Evolutionary conservation across 2,329 filamentous ascomycete genomes (phyloP).

Genomic region (Nothomitra cinnamomea): DNA sequence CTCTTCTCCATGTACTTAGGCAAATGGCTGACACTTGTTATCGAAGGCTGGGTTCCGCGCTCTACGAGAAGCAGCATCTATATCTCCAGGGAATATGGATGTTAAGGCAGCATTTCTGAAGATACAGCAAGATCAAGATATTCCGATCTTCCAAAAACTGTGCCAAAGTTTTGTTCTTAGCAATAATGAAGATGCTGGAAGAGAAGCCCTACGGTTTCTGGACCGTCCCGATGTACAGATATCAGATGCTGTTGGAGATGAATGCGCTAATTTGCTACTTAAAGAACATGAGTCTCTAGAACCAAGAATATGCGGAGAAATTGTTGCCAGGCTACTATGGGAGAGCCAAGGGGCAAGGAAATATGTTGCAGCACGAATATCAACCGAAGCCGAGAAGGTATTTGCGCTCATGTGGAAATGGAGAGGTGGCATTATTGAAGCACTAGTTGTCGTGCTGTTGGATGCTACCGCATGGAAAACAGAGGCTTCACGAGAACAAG

Average conservation of each 20-base stretch:
- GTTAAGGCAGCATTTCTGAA: slow-evolving; percentile 25
- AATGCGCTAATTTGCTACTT: slow-evolving; percentile 26
- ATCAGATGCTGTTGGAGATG: slow-evolving; percentile 21
- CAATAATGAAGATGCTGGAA: slow-evolving; percentile 23
- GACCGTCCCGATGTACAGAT: slow-evolving; percentile 15
- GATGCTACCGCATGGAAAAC: slow-evolving; percentile 25
- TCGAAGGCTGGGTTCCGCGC: slow-evolving; percentile 16
- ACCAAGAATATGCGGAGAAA: background rate
- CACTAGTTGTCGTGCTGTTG: slow-evolving; percentile 24
- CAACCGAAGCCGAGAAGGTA: background rate
- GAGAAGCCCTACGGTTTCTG: slow-evolving; percentile 20
- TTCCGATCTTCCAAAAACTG: slow-evolving; percentile 18
- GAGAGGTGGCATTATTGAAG: slow-evolving; percentile 18
- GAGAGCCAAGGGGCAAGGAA: slow-evolving; percentile 4
- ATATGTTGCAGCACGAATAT: slow-evolving; percentile 1
- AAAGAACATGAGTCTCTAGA: slow-evolving; percentile 19
- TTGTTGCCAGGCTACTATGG: slow-evolving; percentile 1
- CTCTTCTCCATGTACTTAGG: background rate
- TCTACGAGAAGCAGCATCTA: slow-evolving; percentile 27
- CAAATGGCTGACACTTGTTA: background rate
- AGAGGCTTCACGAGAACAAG: slow-evolving; percentile 14
- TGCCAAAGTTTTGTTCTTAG: slow-evolving; percentile 21
- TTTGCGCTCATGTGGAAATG: slow-evolving; percentile 3
- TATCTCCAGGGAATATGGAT: slow-evolving; percentile 24
- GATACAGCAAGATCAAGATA: slow-evolving; percentile 23